These are phyloP conservation scores for Daldinia bambusicola DNA, from an alignment of 495 filamentous ascomycete genomes.

Conservation along the genomic window DNA sequence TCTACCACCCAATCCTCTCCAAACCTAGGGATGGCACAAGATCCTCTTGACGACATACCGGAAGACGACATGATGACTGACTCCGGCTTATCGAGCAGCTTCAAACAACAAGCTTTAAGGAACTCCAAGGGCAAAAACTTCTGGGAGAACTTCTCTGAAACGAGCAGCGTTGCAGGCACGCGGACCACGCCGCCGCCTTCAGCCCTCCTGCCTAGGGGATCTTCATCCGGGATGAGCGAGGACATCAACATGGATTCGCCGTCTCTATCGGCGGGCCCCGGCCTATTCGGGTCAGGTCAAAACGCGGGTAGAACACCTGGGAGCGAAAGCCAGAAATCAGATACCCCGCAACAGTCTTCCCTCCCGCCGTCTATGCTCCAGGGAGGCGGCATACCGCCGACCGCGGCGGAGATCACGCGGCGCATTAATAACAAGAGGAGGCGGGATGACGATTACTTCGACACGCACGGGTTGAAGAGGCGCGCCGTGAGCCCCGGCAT, in stretches of 20 bases:
- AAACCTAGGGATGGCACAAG: slow-evolving; percentile 53
- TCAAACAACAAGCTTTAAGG: slow-evolving; percentile 75
- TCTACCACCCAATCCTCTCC: slow-evolving; percentile 66
- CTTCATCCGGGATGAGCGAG: slow-evolving; percentile 74
- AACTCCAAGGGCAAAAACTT: slow-evolving; percentile 78
- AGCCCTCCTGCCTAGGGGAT: slow-evolving; percentile 61
- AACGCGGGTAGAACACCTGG: slow-evolving; percentile 27
- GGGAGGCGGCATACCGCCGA: slow-evolving; percentile 52
- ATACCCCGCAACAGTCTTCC: slow-evolving; percentile 57
- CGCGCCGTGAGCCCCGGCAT: slow-evolving; percentile 93
- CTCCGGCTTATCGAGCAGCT: slow-evolving; percentile 66
- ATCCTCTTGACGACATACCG: slow-evolving; percentile 66
- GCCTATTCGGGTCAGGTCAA: slow-evolving; percentile 36
- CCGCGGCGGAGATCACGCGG: slow-evolving; percentile 73
- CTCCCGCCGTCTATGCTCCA: slow-evolving; percentile 52
- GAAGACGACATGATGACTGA: slow-evolving; percentile 71
- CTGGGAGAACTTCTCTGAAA: slow-evolving; percentile 79
- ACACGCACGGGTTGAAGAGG: slow-evolving; percentile 88
- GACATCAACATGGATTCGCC: slow-evolving; percentile 82
- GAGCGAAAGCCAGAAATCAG: slow-evolving; percentile 41
- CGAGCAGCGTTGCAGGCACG: slow-evolving; percentile 61
- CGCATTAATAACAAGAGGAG: slow-evolving; percentile 78
- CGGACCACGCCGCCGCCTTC: slow-evolving; percentile 73
- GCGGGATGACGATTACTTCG: slow-evolving; percentile 91
- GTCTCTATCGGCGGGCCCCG: slow-evolving; percentile 60